Percentiles rank a stretch among this genome's conserved stretches.
Conservation (phyloP, 164 flowering plant genomes). For the Kalanchoe fedtschenkoi region DNA sequence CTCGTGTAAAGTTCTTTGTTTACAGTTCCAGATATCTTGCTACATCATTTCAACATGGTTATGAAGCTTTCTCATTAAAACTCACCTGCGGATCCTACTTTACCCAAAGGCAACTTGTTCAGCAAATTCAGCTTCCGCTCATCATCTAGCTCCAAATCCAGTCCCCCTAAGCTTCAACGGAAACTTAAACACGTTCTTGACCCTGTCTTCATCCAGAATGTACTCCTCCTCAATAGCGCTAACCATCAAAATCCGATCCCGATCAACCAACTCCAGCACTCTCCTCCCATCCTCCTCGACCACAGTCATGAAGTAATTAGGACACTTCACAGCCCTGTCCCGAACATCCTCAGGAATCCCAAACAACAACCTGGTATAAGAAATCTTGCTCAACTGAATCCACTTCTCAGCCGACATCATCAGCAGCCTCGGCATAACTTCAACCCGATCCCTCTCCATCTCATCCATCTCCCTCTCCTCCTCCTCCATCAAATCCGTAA, state of each 20-base stretch:
- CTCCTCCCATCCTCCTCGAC: constrained; percentile 57
- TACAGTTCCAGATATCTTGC: constrained; percentile 7
- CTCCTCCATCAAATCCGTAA: constrained; percentile 63
- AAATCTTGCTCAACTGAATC: constrained; percentile 64
- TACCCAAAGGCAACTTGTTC: constrained; percentile 64
- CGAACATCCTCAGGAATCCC: constrained; percentile 88
- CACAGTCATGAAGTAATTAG: constrained; percentile 45
- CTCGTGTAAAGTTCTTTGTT: too few relatives aligned
- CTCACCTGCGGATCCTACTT: constrained; percentile 63
- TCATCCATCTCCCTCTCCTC: constrained; percentile 34
- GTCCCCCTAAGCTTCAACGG: constrained; percentile 42
- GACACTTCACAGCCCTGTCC: constrained; percentile 58
- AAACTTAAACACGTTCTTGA: constrained; percentile 55
- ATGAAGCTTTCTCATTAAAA: constrained; percentile 57
- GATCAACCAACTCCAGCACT: constrained; percentile 61
- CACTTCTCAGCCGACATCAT: constrained; percentile 80
- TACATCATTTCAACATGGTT: constrained; percentile 42
- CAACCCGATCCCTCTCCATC: constrained; percentile 59
- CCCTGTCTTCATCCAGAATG: constrained; percentile 64
- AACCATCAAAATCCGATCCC: constrained; percentile 75
- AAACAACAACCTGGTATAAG: constrained; percentile 60
- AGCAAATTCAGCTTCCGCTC: constrained; percentile 50
- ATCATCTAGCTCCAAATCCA: constrained; percentile 63
- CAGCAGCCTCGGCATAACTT: constrained; percentile 53
- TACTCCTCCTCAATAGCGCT: constrained; percentile 69